Conservation (phyloP, 2,329 filamentous ascomycete species). For the Xylariaceae sp. region DNA sequence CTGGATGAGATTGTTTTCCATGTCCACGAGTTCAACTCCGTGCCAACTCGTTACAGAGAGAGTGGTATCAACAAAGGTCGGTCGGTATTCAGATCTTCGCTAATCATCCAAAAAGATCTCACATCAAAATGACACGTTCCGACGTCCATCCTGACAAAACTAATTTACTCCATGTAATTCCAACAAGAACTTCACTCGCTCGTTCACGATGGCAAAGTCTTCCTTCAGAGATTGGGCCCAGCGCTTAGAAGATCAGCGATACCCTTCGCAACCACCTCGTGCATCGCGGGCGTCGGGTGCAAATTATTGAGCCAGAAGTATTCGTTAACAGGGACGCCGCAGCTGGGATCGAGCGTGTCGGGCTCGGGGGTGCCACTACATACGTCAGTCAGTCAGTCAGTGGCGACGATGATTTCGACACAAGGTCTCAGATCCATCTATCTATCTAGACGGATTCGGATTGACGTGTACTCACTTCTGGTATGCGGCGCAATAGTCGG, state of each 20-base stretch:
- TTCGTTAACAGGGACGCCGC: slow-evolving; percentile 52
- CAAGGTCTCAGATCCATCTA: neutral
- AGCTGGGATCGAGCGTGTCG: slow-evolving; percentile 40
- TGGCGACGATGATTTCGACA: neutral
- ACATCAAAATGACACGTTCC: neutral
- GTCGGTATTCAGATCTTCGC: neutral
- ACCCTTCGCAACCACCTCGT: slow-evolving; percentile 52
- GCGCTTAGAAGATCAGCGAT: slow-evolving; percentile 38
- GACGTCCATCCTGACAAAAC: neutral
- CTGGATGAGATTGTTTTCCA: too few relatives aligned
- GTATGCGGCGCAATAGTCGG: slow-evolving; percentile 50
- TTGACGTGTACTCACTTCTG: slow-evolving; percentile 39
- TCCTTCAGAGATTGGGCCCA: slow-evolving; percentile 37
- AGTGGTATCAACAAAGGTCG: neutral
- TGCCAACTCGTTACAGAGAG: neutral
- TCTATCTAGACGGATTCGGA: too few relatives aligned
- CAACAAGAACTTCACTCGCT: neutral
- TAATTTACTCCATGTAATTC: neutral
- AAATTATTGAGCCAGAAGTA: slow-evolving; percentile 61
- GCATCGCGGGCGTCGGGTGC: slow-evolving; percentile 60
- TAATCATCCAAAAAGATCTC: neutral
- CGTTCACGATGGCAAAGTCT: neutral
- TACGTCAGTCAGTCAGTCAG: slow-evolving; percentile 11
- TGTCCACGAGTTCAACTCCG: too few relatives aligned
- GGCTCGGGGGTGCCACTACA: slow-evolving; percentile 41